phyloP scores from a whole-genome alignment of 192 early-diverging fungal genomes.

The Chytriomyces confervae region DNA sequence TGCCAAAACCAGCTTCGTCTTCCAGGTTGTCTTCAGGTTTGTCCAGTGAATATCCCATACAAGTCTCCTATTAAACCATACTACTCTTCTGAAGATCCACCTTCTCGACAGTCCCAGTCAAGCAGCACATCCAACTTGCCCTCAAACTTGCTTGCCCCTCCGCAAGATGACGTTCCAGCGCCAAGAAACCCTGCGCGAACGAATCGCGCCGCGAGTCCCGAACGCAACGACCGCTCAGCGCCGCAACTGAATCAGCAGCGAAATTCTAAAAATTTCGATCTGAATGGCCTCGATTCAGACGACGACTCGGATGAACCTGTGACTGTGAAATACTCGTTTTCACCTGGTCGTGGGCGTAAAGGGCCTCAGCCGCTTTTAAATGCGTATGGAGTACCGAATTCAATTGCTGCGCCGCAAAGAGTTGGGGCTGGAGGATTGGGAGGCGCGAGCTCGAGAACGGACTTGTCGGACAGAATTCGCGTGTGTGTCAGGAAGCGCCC shows the following conservation, averaged over 20 bases:
- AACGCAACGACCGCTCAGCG: not conserved
- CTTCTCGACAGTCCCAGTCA: not conserved
- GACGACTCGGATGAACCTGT: slow-evolving; percentile 11
- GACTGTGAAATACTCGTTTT: slow-evolving; percentile 25
- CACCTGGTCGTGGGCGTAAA: slow-evolving; percentile 5
- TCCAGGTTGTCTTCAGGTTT: no score
- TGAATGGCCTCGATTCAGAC: slow-evolving; percentile 18
- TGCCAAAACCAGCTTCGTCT: slow-evolving; percentile 30
- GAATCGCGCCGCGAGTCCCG: not conserved
- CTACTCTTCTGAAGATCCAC: no score
- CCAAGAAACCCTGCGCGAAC: not conserved
- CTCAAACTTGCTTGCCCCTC: not conserved
- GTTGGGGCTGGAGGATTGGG: not conserved
- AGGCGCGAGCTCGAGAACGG: slow-evolving; percentile 28
- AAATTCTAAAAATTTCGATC: not conserved
- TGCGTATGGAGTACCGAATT: slow-evolving; percentile 75
- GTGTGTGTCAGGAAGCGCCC: slow-evolving; percentile 98
- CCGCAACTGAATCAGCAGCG: not conserved
- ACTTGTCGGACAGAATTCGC: slow-evolving; percentile 85
- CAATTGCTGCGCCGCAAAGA: not conserved
- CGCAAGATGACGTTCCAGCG: not conserved
- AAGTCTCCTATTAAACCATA: no score
- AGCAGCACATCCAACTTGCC: not conserved
- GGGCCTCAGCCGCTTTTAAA: slow-evolving; percentile 61
- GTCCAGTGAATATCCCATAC: no score